phyloP scores from a whole-genome alignment of 441 rosid genomes.

The Arabidopsis hybrid region DNA sequence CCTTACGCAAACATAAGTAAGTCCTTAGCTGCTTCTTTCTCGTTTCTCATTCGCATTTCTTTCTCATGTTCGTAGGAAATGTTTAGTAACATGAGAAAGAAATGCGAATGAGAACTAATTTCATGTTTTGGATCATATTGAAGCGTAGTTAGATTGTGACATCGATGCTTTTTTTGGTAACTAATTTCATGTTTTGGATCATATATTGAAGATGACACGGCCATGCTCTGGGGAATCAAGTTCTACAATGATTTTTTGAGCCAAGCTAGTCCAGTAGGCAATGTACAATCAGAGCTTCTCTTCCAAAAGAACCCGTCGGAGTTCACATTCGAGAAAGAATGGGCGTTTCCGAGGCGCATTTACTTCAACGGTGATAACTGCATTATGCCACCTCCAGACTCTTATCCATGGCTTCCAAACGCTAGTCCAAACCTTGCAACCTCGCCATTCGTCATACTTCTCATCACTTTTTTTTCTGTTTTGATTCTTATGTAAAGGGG shows the following conservation, averaged over 20 bases:
- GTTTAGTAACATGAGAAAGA: no score
- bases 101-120: no score
- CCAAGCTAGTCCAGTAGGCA: slow-evolving; percentile 62
- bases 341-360: slow-evolving; percentile 72
- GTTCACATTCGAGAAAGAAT: slow-evolving; percentile 66
- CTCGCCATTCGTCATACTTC: slow-evolving; percentile 22
- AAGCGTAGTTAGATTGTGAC: neutral
- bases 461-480: slow-evolving; percentile 33
- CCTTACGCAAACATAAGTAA: slow-evolving; percentile 76
- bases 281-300: slow-evolving; percentile 69
- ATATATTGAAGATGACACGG: slow-evolving; percentile 59
- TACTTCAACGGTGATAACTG: slow-evolving; percentile 76
- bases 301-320: slow-evolving; percentile 56
- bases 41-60: neutral
- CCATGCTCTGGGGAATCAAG: slow-evolving; percentile 67
- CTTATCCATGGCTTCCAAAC: slow-evolving; percentile 72
- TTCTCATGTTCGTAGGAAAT: slow-evolving; percentile 1
- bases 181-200: slow-evolving; percentile 5
- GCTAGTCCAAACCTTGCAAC: slow-evolving; percentile 42
- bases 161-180: neutral
- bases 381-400: slow-evolving; percentile 68
- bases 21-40: slow-evolving; percentile 32
- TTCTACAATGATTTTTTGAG: slow-evolving; percentile 64
- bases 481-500: slow-evolving; percentile 45
- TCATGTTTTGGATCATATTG: no score